Base-by-base conservation (phyloP, 1,284 basidiomycete genomes). In the Porogramme epimiltina region DNA sequence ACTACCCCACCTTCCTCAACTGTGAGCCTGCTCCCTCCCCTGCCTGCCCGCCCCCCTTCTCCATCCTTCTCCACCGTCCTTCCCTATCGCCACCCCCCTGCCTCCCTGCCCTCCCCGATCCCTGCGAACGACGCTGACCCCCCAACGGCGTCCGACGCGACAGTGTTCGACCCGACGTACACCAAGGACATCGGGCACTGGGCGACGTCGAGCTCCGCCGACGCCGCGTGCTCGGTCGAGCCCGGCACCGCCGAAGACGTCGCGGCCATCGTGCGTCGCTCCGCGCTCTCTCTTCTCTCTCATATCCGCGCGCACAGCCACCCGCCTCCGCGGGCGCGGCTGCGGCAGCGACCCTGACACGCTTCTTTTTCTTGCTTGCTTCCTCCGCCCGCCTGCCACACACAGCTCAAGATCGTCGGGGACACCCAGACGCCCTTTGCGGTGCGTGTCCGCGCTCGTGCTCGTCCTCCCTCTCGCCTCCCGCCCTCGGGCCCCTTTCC, bases 361-460 rank as follows among this genome's bases (percentile, higher is more conserved):
- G n/a, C n/a, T n/a, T n/a, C n/a, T n/a, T n/a, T n/a, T n/a, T n/a
- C n/a, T n/a, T n/a, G n/a, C n/a, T n/a, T n/a, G n/a, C n/a, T 16
- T 33, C 20, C 19, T 22, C n/a, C 19, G 13, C 10, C 15, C 19
- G 9, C 23, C 33, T 22, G 41, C 49, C 39, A 4, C 50, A 25
- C 49, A 25, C 19, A 25, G 22, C 33, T 31, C 39, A 19, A 68
- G 53, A 79, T 84, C 24, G 45, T 86, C 3, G 76, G 61, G 5
- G 54, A 42, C 31, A 67, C 66, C 6, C 44, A 62, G 33, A 74
- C 73, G 2, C 68, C 71, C 1, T 77, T 78, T 42, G 73, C 70
- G 2, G 73, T 76, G 49, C 46, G 68, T 59, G 13, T 2, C 15
- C 9, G 28, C 28, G 28, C 28, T 31, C 28, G 15, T 31, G n/a